Evolutionary conservation across 2,329 filamentous ascomycete genomes (phyloP), one percentile per base, ranked within the genome.

Genomic region (Aspergillus cejpii): DNA sequence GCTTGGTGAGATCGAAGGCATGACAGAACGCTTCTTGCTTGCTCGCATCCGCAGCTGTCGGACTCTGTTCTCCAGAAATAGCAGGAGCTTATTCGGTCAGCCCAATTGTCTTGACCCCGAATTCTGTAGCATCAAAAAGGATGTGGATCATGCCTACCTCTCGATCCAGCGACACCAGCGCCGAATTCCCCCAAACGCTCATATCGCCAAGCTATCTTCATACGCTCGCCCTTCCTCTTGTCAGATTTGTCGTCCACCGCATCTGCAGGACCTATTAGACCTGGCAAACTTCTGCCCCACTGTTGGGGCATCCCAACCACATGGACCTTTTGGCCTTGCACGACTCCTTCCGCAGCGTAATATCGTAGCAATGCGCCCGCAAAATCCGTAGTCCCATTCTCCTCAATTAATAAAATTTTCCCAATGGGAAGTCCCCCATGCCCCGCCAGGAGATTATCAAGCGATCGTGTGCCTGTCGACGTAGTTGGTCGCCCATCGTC

Each of bases 181-280:
- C 81, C 81, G 56, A 82, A 83, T 53, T 85, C 84, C 12, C 85
- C 85, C 42, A 97, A 68, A 26, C 81, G 79, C 67, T 97, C 90
- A 69, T 98, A 98, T 65, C 92, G 79, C 92, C 92, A 98, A 3
- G 92, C 92, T 72, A 98, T 98, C 72, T 95, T 97, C 92, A 98
- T 97, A 67, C 84, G 90, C 51, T 91, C 85, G 11, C 76, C 74
- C 53, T 64, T 69, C 65, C 64, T 59, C 57, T 59, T 60, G 33
- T 60, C 63, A 7, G 61, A 58, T 44, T 67, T 70, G 34, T 71
- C 66, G 26, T 74, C 70, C 24, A 74, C 62, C 36, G 61, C 56
- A 55, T 74, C 69, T 26, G 73, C 64, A 40, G 74, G 68, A 51
- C 74, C 68, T 37, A 77, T 75, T 26, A 94, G 65, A 0, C 85